phyloP scores from a whole-genome alignment of 2,329 filamentous ascomycete genomes.

The Ophiostoma piceae region DNA sequence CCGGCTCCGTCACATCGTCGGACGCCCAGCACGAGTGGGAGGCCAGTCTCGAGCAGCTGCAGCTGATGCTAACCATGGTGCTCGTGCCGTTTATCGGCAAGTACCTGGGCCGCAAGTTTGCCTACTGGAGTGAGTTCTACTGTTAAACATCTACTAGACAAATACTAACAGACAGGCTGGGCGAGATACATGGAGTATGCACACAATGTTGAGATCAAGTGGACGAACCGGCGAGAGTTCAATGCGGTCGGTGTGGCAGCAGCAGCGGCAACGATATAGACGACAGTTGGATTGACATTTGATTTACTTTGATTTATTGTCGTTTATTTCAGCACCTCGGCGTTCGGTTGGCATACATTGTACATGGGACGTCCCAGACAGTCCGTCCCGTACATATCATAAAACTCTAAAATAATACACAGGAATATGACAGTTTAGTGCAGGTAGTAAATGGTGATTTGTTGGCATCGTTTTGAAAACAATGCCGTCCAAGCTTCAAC shows the following conservation, averaged over 20 bases:
- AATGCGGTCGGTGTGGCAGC: conserved; percentile 59
- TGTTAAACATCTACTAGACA: background rate
- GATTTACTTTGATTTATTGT: background rate
- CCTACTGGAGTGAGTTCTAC: conserved; percentile 77
- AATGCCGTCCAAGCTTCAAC: background rate
- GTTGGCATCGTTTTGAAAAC: background rate
- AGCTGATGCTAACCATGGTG: conserved; percentile 90
- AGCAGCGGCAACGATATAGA: conserved; percentile 50
- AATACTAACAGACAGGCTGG: conserved; percentile 59
- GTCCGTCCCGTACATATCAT: background rate
- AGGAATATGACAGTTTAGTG: background rate
- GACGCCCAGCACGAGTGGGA: conserved; percentile 96
- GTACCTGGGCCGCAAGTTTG: conserved; percentile 89
- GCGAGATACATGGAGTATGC: conserved; percentile 91
- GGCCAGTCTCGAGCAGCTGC: conserved; percentile 85
- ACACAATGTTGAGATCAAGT: conserved; percentile 68
- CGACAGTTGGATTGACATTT: background rate
- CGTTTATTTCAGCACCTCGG: conserved; percentile 4
- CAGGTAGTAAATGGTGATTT: background rate
- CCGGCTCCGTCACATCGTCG: conserved; percentile 54
- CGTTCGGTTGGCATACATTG: conserved; percentile 15
- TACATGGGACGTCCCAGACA: conserved; percentile 14
- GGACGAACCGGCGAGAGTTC: conserved; percentile 59
- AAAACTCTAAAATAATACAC: background rate
- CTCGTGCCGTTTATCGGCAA: conserved; percentile 91